phyloP scores from a whole-genome alignment of 768 basidiomycete genomes.

The Hysterangium stoloniferum region DNA sequence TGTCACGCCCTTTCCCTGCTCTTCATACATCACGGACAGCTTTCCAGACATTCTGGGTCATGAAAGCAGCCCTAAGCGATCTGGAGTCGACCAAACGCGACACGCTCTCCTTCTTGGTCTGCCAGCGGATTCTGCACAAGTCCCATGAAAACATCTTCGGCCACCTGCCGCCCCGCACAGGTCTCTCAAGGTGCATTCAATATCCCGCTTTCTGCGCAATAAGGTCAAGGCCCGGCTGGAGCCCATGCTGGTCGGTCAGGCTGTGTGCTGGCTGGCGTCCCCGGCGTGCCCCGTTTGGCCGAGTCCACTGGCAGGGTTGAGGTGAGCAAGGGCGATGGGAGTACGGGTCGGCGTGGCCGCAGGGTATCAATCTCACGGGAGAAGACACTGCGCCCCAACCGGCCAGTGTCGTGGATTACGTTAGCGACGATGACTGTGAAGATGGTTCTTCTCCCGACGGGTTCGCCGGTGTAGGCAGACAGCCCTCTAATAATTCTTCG shows the following conservation, averaged over 20 bases:
- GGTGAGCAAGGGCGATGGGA: conserved; percentile 78
- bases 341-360: conserved; percentile 43
- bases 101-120: conserved; percentile 79
- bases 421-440: no score
- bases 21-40: conserved; percentile 11
- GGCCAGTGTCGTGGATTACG: no score
- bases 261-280: conserved; percentile 65
- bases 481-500: no score
- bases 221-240: conserved; percentile 64
- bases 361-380: conserved; percentile 40
- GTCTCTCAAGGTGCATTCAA: conserved; percentile 39
- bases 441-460: no score
- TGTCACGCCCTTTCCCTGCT: conserved; percentile 31
- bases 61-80: conserved; percentile 94
- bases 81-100: conserved; percentile 49
- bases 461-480: no score
- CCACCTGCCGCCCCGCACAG: conserved; percentile 77
- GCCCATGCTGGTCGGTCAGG: conserved; percentile 77
- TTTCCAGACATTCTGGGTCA: conserved; percentile 89
- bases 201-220: conserved; percentile 42
- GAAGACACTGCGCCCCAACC: no score
- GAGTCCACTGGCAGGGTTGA: conserved; percentile 76
- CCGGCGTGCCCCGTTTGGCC: conserved; percentile 69
- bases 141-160: conserved; percentile 97
- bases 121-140: conserved; percentile 82